Conservation (phyloP, 805 yeast genomes). For the Kodamaea sagamina region DNA sequence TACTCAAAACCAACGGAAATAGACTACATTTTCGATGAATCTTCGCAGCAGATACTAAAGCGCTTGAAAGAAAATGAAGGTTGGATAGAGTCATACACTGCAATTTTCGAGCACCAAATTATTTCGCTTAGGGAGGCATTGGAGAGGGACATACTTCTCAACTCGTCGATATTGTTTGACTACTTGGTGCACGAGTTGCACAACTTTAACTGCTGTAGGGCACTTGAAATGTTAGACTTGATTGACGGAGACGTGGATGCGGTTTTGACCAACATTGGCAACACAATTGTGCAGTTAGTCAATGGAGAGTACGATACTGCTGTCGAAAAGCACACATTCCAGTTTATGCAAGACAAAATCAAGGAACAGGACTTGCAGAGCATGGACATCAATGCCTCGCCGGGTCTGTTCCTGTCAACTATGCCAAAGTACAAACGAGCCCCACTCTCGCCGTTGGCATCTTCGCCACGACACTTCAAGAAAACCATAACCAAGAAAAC, state of each 20-base stretch:
- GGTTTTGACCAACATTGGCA: neutral
- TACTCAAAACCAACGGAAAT: conserved; percentile 52
- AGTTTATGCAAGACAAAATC: conserved; percentile 28
- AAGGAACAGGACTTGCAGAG: conserved; percentile 15
- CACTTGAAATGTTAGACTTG: neutral
- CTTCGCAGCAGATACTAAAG: conserved; percentile 47
- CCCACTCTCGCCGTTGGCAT: conserved; percentile 32
- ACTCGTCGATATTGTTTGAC: conserved; percentile 59
- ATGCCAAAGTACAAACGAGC: conserved; percentile 21
- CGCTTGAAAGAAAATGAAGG: conserved; percentile 53
- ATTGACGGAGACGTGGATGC: neutral
- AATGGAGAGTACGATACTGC: conserved; percentile 40
- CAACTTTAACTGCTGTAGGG: conserved; percentile 14
- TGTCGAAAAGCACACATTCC: conserved; percentile 31
- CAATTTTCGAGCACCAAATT: conserved; percentile 42
- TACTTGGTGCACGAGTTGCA: conserved; percentile 35
- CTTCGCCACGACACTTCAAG: conserved; percentile 28
- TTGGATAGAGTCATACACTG: conserved; percentile 53
- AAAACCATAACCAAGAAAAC: conserved; percentile 19
- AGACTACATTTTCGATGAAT: conserved; percentile 50
- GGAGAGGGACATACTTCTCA: conserved; percentile 55
- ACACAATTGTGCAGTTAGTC: conserved; percentile 23
- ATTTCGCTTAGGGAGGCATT: conserved; percentile 47
- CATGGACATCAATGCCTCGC: neutral
- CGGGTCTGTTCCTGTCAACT: conserved; percentile 12